These are phyloP conservation scores for Volvox africanus DNA, from an alignment of 139 green algal genomes.

Conservation along the genomic window DNA sequence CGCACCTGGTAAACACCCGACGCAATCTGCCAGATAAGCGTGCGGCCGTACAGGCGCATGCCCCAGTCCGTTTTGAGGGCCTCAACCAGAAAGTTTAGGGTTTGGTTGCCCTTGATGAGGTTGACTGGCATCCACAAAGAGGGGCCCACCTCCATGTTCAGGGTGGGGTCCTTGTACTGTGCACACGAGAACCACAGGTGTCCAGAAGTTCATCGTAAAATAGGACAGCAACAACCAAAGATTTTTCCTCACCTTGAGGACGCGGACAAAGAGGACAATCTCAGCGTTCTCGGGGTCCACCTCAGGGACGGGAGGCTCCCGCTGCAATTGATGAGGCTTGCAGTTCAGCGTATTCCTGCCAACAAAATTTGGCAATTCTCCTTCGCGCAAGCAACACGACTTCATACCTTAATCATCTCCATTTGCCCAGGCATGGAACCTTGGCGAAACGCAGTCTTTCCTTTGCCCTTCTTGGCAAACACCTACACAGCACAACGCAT, in stretches of 20 bases:
- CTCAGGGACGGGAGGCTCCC: conserved; percentile 63
- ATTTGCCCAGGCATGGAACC: conserved; percentile 35
- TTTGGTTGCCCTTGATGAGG: conserved; percentile 76
- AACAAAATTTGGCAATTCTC: background rate
- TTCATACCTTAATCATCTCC: conserved; percentile 37
- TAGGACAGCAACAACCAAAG: too few species aligned
- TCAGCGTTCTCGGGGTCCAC: conserved; percentile 84
- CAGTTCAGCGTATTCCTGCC: background rate
- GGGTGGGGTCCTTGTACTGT: conserved; percentile 31
- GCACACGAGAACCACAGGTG: background rate
- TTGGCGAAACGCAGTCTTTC: conserved; percentile 38
- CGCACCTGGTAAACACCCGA: conserved; percentile 72
- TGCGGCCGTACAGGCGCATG: conserved; percentile 67
- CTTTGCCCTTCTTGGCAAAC: conserved; percentile 63
- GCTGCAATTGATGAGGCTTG: conserved; percentile 10
- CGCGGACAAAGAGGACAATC: conserved; percentile 84
- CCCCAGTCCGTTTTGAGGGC: conserved; percentile 68
- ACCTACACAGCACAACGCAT: conserved; percentile 43
- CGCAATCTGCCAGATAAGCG: conserved; percentile 74
- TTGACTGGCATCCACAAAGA: conserved; percentile 73
- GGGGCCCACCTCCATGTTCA: conserved; percentile 27
- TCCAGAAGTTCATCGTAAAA: too few species aligned
- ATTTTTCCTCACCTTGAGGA: conserved; percentile 45
- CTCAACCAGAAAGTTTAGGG: conserved; percentile 75
- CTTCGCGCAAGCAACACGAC: background rate